Evolutionary conservation across 202 grass and related monocot genomes (phyloP).

Genomic region (Schoenoplectus triqueter): DNA sequence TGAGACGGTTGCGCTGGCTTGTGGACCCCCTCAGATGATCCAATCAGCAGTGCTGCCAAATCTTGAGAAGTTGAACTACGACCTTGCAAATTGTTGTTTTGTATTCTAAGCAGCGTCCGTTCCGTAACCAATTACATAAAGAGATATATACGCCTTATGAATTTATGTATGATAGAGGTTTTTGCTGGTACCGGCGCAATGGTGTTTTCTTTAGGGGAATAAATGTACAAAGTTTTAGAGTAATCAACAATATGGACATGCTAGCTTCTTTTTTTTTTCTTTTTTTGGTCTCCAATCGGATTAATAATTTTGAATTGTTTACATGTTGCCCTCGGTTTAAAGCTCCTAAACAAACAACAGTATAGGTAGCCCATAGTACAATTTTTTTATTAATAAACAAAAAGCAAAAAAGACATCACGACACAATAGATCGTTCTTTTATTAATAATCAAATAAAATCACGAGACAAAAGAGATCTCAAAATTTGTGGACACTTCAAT

Average conservation of each 20-base stretch:
- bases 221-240: background rate
- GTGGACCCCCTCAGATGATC: slow-evolving; percentile 79
- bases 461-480: too few relatives aligned
- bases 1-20: slow-evolving; percentile 47
- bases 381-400: too few relatives aligned
- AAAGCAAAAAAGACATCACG: too few relatives aligned
- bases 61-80: slow-evolving; percentile 74
- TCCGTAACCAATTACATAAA: background rate
- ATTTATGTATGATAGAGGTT: background rate
- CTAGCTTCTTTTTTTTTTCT: background rate
- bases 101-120: slow-evolving; percentile 46
- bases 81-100: slow-evolving; percentile 50
- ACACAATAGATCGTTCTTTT: too few relatives aligned
- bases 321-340: background rate
- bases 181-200: background rate
- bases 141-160: background rate
- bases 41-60: slow-evolving; percentile 56
- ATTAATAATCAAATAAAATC: too few relatives aligned
- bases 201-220: background rate
- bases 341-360: background rate
- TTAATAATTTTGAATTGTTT: background rate
- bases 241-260: background rate
- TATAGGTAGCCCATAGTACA: too few relatives aligned
- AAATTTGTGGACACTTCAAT: background rate
- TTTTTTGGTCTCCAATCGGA: background rate